phyloP scores from a whole-genome alignment of 2,329 filamentous ascomycete species.

The Aspergillus sp. region DNA sequence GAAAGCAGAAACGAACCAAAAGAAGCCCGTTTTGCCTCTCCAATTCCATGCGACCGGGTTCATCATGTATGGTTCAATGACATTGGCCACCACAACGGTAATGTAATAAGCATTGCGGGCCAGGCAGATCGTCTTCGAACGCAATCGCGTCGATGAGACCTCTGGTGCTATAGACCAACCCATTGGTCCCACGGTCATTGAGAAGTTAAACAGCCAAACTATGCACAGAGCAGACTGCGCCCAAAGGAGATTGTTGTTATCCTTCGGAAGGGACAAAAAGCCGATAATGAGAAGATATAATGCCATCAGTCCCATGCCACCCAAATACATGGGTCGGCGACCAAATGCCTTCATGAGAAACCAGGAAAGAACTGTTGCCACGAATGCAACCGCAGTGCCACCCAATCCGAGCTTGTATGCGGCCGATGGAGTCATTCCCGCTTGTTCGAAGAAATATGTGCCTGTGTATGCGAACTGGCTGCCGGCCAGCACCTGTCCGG shows the following conservation, averaged over 20 bases:
- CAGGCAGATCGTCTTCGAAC: conserved; percentile 56
- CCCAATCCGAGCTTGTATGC: conserved; percentile 51
- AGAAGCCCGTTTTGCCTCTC: conserved; percentile 40
- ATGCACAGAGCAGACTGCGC: conserved; percentile 49
- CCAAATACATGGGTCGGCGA: conserved; percentile 41
- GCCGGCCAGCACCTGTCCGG: conserved; percentile 33
- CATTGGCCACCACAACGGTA: conserved; percentile 48
- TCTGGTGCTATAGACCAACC: conserved; percentile 56
- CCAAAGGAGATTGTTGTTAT: conserved; percentile 19
- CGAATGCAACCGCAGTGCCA: conserved; percentile 61
- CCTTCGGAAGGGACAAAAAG: conserved; percentile 11
- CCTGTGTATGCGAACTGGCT: conserved; percentile 30
- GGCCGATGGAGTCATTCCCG: conserved; percentile 44
- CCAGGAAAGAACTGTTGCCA: conserved; percentile 55
- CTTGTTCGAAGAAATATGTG: conserved; percentile 39
- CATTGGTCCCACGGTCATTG: conserved; percentile 55
- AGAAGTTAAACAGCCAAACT: conserved; percentile 56
- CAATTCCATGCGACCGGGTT: conserved; percentile 38
- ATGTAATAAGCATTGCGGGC: conserved; percentile 55
- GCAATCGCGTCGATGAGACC: conserved; percentile 54
- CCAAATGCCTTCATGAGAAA: conserved; percentile 39
- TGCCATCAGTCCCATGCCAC: conserved; percentile 28
- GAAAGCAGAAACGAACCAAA: conserved; percentile 40
- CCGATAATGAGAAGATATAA: conserved; percentile 32
- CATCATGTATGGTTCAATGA: conserved; percentile 34